These are phyloP conservation scores for Pascua sp. DNA, from an alignment of 1,284 basidiomycete genomes.

Conservation along the genomic window DNA sequence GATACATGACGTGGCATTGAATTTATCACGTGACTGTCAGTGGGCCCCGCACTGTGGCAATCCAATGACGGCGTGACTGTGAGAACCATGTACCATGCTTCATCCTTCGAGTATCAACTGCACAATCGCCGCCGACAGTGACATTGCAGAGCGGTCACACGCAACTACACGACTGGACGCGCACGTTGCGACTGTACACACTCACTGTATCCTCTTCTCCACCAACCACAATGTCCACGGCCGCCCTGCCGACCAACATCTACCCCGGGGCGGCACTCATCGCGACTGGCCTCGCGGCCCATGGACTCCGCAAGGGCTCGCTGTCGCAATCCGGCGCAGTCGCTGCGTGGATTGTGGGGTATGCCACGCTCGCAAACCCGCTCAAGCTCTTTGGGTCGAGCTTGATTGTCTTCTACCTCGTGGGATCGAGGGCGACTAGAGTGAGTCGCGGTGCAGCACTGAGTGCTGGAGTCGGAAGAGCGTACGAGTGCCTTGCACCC, in stretches of 20 bases:
- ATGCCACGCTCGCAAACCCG: slow-evolving; percentile 47
- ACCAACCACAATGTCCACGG: neutral
- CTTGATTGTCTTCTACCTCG: slow-evolving; percentile 76
- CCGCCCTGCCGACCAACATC: slow-evolving; percentile 9
- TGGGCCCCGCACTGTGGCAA: too few relatives aligned
- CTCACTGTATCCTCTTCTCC: neutral
- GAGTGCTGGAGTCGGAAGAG: neutral
- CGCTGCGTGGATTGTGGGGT: slow-evolving; percentile 70
- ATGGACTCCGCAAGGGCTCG: slow-evolving; percentile 56
- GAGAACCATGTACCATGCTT: too few relatives aligned
- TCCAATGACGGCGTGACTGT: too few relatives aligned
- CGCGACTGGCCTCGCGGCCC: slow-evolving; percentile 52
- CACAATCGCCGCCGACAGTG: too few relatives aligned
- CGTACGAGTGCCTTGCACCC: too few relatives aligned
- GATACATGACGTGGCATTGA: too few relatives aligned
- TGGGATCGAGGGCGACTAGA: slow-evolving; percentile 81
- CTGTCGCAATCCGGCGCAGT: slow-evolving; percentile 54
- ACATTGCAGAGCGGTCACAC: too few relatives aligned
- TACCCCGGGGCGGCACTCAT: slow-evolving; percentile 50
- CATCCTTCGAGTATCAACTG: too few relatives aligned
- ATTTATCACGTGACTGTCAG: too few relatives aligned
- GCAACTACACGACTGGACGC: too few relatives aligned
- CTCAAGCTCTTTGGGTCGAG: slow-evolving; percentile 61
- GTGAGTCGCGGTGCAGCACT: slow-evolving; percentile 58
- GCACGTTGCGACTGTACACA: too few relatives aligned